phyloP scores from a whole-genome alignment of 805 yeast genomes.

The Starmerella cellae region DNA sequence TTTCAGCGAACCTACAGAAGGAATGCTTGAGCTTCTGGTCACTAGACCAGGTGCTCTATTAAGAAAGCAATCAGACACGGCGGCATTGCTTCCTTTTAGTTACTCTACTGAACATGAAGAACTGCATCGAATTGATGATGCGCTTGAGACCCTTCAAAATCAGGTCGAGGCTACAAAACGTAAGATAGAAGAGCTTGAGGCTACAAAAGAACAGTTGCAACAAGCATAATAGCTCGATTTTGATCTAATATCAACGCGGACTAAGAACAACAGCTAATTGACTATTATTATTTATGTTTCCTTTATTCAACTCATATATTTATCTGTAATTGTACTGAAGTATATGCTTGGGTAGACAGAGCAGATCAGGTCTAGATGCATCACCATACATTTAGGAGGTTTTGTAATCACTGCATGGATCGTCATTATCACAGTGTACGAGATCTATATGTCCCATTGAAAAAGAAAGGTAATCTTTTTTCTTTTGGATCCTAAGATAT shows the following conservation, averaged over 20 bases:
- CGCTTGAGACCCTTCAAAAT: constrained; percentile 33
- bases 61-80: constrained; percentile 27
- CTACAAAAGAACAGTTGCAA: constrained; percentile 20
- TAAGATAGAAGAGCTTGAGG: constrained; percentile 27
- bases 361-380: too few species aligned
- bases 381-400: too few species aligned
- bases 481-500: too few species aligned
- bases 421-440: too few species aligned
- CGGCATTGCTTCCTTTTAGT: constrained; percentile 27
- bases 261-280: not conserved
- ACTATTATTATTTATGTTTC: not conserved
- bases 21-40: constrained; percentile 66
- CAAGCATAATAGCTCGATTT: not conserved
- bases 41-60: constrained; percentile 29
- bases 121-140: constrained; percentile 40
- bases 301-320: not conserved
- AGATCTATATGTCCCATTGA: too few species aligned
- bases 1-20: constrained; percentile 90
- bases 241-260: not conserved
- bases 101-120: constrained; percentile 52
- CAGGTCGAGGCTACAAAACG: constrained; percentile 35
- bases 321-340: too few species aligned
- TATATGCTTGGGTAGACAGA: too few species aligned
- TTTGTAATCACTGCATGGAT: too few species aligned
- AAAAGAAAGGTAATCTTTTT: too few species aligned